These are phyloP conservation scores for Neurospora sp. DNA, from an alignment of 2,329 filamentous ascomycete genomes.

Conservation along the genomic window DNA sequence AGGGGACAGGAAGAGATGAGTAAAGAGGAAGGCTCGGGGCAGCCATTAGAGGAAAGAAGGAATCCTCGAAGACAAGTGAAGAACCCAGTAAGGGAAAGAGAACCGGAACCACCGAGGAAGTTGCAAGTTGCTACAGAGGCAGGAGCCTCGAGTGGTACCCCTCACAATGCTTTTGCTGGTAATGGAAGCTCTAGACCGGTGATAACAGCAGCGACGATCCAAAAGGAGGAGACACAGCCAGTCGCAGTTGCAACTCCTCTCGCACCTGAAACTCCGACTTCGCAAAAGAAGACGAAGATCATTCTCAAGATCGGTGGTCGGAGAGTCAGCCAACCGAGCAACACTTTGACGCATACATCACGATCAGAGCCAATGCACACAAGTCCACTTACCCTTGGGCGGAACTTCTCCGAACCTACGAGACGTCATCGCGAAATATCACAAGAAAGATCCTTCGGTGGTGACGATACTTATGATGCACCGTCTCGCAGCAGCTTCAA, in stretches of 20 bases:
- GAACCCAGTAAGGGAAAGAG: neutral
- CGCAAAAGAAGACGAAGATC: neutral
- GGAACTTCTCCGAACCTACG: neutral
- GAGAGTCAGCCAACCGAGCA: neutral
- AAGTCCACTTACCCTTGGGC: neutral
- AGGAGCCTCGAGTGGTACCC: neutral
- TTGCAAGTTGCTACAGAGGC: neutral
- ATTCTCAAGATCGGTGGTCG: neutral
- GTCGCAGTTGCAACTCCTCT: neutral
- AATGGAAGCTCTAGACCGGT: neutral
- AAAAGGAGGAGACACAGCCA: neutral
- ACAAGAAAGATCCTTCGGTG: neutral
- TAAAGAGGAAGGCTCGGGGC: too few species aligned
- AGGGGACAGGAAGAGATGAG: neutral
- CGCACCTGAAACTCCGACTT: neutral
- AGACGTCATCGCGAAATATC: neutral
- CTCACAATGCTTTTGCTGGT: neutral
- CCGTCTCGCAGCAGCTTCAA: neutral
- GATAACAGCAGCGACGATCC: neutral
- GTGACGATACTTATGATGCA: neutral
- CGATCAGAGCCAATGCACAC: neutral
- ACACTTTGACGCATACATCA: neutral
- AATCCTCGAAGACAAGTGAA: neutral
- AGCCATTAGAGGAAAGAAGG: neutral
- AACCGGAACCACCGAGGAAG: neutral